phyloP scores from a whole-genome alignment of 148 eudicot species.

The Beta vulgaris region DNA sequence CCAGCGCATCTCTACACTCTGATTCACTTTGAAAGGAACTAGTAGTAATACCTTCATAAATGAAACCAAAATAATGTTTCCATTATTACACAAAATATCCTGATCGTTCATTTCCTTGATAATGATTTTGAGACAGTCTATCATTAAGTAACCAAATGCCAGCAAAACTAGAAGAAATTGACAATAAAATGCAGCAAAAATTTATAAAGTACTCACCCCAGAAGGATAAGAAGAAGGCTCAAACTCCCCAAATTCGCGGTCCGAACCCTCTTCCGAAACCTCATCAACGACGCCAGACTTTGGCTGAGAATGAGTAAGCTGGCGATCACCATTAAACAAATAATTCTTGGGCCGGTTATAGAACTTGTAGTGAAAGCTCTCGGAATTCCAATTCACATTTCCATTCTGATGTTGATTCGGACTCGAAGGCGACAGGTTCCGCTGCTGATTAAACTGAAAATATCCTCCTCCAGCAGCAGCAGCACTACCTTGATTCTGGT shows the following conservation, averaged over 20 bases:
- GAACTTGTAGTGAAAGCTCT: slow-evolving; percentile 22
- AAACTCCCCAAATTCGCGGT: slow-evolving; percentile 30
- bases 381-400: not conserved
- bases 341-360: not conserved
- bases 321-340: slow-evolving; percentile 15
- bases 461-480: slow-evolving; percentile 22
- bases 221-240: slow-evolving; percentile 37
- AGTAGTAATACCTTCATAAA: no score
- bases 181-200: slow-evolving; percentile 1
- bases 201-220: slow-evolving; percentile 33
- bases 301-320: slow-evolving; percentile 23
- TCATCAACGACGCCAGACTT: slow-evolving; percentile 21
- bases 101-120: no score
- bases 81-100: not conserved
- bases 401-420: slow-evolving; percentile 14
- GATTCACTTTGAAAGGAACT: no score
- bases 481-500: slow-evolving; percentile 26
- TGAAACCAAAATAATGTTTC: no score
- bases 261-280: slow-evolving; percentile 40
- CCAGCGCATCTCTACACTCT: not conserved
- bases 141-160: no score
- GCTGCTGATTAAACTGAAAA: slow-evolving; percentile 30
- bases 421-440: slow-evolving; percentile 1
- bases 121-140: no score
- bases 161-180: no score